Evolutionary conservation across 306 rosid genomes (phyloP).

Genomic region (Rosa lucieae): DNA sequence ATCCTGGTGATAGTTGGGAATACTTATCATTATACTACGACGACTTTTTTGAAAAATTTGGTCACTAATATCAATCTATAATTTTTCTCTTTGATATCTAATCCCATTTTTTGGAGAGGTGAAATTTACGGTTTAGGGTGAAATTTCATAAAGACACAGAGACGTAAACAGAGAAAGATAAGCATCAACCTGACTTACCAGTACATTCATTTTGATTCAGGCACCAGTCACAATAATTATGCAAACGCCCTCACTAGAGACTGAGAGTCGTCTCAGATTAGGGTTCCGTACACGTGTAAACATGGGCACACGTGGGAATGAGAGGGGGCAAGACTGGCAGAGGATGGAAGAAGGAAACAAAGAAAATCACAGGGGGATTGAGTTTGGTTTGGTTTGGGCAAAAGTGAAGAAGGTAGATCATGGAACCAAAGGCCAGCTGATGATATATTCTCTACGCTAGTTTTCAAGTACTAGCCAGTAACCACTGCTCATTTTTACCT

Average conservation of each 20-base stretch:
- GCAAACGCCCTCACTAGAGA: background rate
- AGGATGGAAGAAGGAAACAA: slow-evolving; percentile 27
- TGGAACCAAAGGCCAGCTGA: slow-evolving; percentile 1
- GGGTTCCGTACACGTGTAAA: slow-evolving; percentile 52
- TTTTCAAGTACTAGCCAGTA: background rate
- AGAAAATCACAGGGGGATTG: background rate
- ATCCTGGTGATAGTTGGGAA: slow-evolving; percentile 21
- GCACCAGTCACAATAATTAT: background rate
- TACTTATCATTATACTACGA: background rate
- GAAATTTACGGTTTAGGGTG: too few species aligned
- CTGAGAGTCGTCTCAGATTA: background rate
- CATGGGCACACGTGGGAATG: slow-evolving; percentile 43
- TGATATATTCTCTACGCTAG: slow-evolving; percentile 39
- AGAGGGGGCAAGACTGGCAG: slow-evolving; percentile 19
- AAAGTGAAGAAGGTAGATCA: slow-evolving; percentile 26
- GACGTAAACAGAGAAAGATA: background rate
- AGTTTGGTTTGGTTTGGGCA: slow-evolving; percentile 22
- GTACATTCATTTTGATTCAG: background rate
- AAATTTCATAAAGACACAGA: background rate
- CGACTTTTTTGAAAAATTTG: too few species aligned
- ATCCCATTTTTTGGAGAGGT: too few species aligned
- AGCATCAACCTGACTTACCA: background rate
- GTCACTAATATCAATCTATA: background rate
- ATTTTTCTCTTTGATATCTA: too few species aligned
- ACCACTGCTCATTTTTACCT: slow-evolving; percentile 26